Evolutionary conservation across 2,329 filamentous ascomycete genomes (phyloP).

Genomic region (Clonostachys rosea): DNA sequence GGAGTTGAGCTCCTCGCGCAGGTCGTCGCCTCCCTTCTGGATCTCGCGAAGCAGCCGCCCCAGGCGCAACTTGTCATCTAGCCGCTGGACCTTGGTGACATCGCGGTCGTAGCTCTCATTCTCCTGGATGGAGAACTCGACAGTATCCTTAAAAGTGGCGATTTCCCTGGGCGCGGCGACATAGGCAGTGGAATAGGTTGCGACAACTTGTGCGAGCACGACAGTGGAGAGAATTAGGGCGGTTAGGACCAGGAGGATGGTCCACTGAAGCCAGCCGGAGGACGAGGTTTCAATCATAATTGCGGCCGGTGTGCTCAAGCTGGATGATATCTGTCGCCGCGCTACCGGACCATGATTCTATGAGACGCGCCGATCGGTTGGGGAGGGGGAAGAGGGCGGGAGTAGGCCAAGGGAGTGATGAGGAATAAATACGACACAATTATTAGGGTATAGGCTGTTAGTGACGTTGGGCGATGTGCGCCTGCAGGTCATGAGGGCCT

Average conservation of each 20-base stretch:
- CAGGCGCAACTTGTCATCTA: slow-evolving; percentile 60
- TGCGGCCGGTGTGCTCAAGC: neutral
- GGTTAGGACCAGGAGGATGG: slow-evolving; percentile 52
- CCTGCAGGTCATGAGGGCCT: too few species aligned
- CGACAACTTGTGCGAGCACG: slow-evolving; percentile 46
- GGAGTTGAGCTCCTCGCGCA: slow-evolving; percentile 54
- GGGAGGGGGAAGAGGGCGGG: slow-evolving; percentile 5
- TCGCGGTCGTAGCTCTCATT: slow-evolving; percentile 62
- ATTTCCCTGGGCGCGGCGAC: slow-evolving; percentile 54
- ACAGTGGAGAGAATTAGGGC: slow-evolving; percentile 51
- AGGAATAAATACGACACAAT: too few species aligned
- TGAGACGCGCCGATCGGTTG: neutral
- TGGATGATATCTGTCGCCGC: too few species aligned
- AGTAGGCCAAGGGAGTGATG: neutral
- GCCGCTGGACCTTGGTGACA: slow-evolving; percentile 48
- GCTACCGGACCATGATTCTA: neutral
- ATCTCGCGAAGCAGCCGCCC: slow-evolving; percentile 56
- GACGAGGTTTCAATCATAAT: slow-evolving; percentile 19
- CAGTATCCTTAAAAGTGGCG: slow-evolving; percentile 50
- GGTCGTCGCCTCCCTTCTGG: slow-evolving; percentile 53
- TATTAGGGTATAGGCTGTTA: too few species aligned
- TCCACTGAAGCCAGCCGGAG: slow-evolving; percentile 48
- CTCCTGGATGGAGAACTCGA: slow-evolving; percentile 58
- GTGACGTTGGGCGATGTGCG: too few species aligned
- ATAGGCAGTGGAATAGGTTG: slow-evolving; percentile 51